These are phyloP conservation scores for Lachnellula occidentalis DNA, from an alignment of 2,329 filamentous ascomycete species.

Conservation along the genomic window DNA sequence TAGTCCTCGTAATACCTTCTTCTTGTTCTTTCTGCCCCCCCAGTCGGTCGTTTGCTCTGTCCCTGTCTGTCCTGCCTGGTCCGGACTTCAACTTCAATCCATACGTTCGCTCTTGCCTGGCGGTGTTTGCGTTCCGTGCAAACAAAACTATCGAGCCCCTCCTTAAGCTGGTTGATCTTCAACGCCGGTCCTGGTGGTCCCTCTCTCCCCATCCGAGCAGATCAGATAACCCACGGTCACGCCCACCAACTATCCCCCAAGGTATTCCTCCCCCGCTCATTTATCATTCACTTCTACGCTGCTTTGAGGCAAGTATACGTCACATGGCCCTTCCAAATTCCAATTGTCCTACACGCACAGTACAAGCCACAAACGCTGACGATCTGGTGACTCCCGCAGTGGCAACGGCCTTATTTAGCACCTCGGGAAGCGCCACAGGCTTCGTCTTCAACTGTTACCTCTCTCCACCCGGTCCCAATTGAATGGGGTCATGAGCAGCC, in stretches of 20 bases:
- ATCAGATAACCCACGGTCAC: background rate
- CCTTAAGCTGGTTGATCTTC: no score
- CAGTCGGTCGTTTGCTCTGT: background rate
- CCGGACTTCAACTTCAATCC: background rate
- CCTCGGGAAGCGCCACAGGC: conserved; percentile 16
- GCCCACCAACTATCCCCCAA: background rate
- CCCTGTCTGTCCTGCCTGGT: background rate
- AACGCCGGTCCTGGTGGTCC: no score
- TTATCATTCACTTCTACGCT: background rate
- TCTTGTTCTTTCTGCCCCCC: background rate
- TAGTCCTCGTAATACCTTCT: background rate
- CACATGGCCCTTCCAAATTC: conserved; percentile 14
- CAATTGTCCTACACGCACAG: conserved; percentile 8
- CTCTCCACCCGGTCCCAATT: conserved; percentile 16
- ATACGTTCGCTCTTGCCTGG: background rate
- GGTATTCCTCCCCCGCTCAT: conserved; percentile 1
- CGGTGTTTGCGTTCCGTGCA: background rate
- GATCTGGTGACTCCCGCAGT: conserved; percentile 22
- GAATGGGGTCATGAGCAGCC: conserved; percentile 27
- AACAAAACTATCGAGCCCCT: no score
- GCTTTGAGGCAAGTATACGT: conserved; percentile 3
- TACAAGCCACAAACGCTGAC: conserved; percentile 23
- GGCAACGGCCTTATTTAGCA: conserved; percentile 16
- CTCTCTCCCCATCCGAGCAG: no score
- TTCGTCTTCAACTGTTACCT: conserved; percentile 12